Base-by-base conservation (phyloP, 768 basidiomycete genomes). In the Rhizopogon sp. region DNA sequence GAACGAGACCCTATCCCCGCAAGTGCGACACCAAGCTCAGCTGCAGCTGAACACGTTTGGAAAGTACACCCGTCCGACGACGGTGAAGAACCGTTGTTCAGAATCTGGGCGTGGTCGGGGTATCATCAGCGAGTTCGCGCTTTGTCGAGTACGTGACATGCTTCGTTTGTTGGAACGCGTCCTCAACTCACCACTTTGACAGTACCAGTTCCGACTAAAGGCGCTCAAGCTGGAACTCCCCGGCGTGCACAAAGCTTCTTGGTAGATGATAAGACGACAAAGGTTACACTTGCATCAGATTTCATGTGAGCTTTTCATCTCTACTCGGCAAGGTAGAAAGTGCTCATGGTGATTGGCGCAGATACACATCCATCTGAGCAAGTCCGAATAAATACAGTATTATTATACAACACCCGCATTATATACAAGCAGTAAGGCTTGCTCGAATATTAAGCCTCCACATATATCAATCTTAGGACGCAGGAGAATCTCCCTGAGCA, bases 171-270 rank as follows among this genome's bases (percentile, higher is more conserved):
- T 43, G 31, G 14, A 4, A 28, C 8, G 22, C 44, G 35, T 43
- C 13, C 35, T 44, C 0, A 46, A 17, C 50, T 41, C 17, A 28
- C n/a, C 17, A 9, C 2, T 46, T 37, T 56, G n/a, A 7, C 63
- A 97, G 95, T 91, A 81, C 75, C 93, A 95, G 74, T 97, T 98
- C 75, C 82, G 94, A 39, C 63, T 90, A 45, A 90, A 93, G 65
- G 95, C 93, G 0, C 73, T 91, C 52, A 75, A 75, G 37, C 88
- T 91, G 5, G 87, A 95, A 62, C 75, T 97, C 29, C 87, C 90
- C 17, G 95, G 95, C 5, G 92, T 98, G 28, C 77, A 79, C 43
- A 94, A 96, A 64, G 92, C 94, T 7, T 90, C 87, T n/a, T 98
- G 95, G 94, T 97, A 77, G 60, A 49, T 25, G 35, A 22, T 25